phyloP scores from a whole-genome alignment of 1,139 yeast species.

The Petasospora rhodanensis region DNA sequence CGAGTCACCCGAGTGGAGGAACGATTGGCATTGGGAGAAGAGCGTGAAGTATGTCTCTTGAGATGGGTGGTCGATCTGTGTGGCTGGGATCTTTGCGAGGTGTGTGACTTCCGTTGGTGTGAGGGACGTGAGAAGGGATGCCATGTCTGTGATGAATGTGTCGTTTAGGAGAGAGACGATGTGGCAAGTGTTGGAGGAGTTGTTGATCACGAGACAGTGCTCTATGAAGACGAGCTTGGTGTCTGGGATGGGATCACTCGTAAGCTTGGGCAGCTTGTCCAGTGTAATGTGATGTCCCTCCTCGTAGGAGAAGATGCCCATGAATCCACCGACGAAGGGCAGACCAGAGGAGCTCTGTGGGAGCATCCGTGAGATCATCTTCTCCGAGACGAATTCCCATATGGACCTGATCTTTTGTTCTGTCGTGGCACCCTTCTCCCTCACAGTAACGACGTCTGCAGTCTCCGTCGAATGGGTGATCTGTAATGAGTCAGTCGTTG shows the following conservation, averaged over 20 bases:
- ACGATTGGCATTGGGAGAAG: constrained; percentile 64
- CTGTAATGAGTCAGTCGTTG: constrained; percentile 50
- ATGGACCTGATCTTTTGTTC: constrained; percentile 24
- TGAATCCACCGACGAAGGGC: constrained; percentile 85
- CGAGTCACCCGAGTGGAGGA: constrained; percentile 77
- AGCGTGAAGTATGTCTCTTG: constrained; percentile 54
- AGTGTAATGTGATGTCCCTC: constrained; percentile 53
- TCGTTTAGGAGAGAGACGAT: constrained; percentile 43
- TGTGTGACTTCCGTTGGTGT: too few species aligned
- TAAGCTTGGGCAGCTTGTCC: constrained; percentile 32
- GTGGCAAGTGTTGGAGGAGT: constrained; percentile 40
- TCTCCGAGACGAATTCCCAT: constrained; percentile 48
- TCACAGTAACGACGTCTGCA: constrained; percentile 17
- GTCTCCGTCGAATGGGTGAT: constrained; percentile 50
- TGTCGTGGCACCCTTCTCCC: background rate
- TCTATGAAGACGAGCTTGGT: constrained; percentile 71
- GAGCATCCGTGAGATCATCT: constrained; percentile 38
- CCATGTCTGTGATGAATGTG: constrained; percentile 6
- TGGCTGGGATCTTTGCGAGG: too few species aligned
- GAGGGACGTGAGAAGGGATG: too few species aligned
- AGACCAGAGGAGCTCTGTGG: constrained; percentile 27
- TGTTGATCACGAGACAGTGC: constrained; percentile 45
- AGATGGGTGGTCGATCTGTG: too few species aligned
- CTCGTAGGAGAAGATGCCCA: constrained; percentile 86
- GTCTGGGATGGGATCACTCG: constrained; percentile 50